Conservation (phyloP, 768 basidiomycete species). For the Pleurotus pulmonarius region DNA sequence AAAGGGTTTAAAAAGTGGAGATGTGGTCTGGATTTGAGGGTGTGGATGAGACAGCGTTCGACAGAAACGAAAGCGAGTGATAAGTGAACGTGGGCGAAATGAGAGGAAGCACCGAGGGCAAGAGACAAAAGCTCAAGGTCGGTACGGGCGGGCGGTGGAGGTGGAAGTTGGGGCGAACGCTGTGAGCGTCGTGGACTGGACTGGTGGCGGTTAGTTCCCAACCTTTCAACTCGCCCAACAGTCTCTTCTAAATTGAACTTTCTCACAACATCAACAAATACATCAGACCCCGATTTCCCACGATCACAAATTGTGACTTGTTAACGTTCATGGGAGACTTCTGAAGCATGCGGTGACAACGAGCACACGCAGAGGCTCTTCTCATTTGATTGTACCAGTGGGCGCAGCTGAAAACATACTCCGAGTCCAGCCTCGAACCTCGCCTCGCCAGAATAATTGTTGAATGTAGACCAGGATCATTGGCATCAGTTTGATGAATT, state of each 20-base stretch:
- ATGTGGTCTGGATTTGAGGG: conserved; percentile 9
- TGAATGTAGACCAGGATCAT: not conserved
- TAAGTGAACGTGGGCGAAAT: conserved; percentile 20
- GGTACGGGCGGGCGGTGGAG: conserved; percentile 12
- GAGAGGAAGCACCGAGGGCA: conserved; percentile 29
- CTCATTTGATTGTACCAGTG: not conserved
- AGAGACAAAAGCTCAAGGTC: conserved; percentile 1
- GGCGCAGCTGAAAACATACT: not conserved
- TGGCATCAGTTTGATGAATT: conserved; percentile 5
- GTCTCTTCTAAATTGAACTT: conserved; percentile 3
- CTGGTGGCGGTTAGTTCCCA: conserved; percentile 9
- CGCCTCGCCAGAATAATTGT: not conserved
- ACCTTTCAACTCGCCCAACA: not conserved
- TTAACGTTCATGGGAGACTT: not conserved
- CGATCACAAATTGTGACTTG: not conserved
- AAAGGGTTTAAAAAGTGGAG: conserved; percentile 11
- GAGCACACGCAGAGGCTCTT: not conserved
- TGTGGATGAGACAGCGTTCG: conserved; percentile 1
- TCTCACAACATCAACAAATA: conserved; percentile 4
- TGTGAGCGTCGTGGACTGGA: conserved; percentile 7
- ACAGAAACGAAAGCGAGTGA: conserved; percentile 22
- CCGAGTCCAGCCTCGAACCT: not conserved
- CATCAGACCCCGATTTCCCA: conserved; percentile 14
- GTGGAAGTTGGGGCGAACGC: not conserved
- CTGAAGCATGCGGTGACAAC: not conserved